Percentiles rank a stretch among this genome's conserved stretches.
Conservation (phyloP, 2,329 filamentous ascomycete genomes). For the Colletotrichum sojae region DNA sequence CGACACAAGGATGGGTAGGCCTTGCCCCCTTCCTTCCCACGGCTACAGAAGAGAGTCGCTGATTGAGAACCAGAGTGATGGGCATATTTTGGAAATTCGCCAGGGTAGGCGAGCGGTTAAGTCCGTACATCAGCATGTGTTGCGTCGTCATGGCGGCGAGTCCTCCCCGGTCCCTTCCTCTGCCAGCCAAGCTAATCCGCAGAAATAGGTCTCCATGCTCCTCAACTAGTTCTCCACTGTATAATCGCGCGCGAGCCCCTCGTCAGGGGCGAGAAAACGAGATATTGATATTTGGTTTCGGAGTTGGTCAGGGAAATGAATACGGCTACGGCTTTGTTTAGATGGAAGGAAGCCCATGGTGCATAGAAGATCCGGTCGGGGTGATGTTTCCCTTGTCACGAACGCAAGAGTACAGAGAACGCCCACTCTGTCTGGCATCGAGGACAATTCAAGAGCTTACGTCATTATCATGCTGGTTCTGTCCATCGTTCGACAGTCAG, state of each 20-base stretch:
- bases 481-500: no score
- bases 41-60: background rate
- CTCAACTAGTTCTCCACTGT: conserved; percentile 28
- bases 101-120: conserved; percentile 90
- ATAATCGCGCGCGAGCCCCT: conserved; percentile 15
- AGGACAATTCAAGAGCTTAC: conserved; percentile 29
- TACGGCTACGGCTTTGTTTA: conserved; percentile 33
- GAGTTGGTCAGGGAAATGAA: conserved; percentile 36
- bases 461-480: background rate
- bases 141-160: conserved; percentile 93
- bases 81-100: conserved; percentile 98
- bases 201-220: conserved; percentile 26
- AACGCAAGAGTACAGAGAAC: conserved; percentile 7
- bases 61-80: conserved; percentile 68
- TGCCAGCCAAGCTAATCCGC: background rate
- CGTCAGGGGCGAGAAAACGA: conserved; percentile 5
- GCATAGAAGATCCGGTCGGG: conserved; percentile 10
- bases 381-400: background rate
- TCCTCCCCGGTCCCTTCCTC: conserved; percentile 32
- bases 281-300: conserved; percentile 31
- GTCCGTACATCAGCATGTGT: conserved; percentile 94
- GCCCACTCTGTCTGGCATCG: background rate
- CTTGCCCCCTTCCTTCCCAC: no score
- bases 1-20: conserved; percentile 90
- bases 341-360: conserved; percentile 25